Evolutionary conservation across 805 yeast species (phyloP).

Genomic region (Zygoascus biomembranicola): DNA sequence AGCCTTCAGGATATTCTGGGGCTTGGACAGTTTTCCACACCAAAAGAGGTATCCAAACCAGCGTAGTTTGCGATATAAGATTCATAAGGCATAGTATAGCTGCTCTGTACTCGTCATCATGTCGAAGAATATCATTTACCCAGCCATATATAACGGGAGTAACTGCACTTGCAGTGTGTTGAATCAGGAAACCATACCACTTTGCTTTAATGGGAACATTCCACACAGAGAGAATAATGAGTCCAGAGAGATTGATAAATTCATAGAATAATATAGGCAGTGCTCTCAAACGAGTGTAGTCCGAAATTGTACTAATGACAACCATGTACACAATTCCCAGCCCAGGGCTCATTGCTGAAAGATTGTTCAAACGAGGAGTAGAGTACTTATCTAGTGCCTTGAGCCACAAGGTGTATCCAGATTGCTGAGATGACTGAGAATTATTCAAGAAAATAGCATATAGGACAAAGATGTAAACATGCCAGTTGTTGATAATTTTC

Average conservation of each 20-base stretch:
- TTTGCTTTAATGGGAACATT: slow-evolving; percentile 45
- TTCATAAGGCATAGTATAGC: slow-evolving; percentile 42
- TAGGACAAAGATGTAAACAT: slow-evolving; percentile 45
- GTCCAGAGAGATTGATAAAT: slow-evolving; percentile 47
- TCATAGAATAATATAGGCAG: slow-evolving; percentile 41
- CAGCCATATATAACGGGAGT: slow-evolving; percentile 52
- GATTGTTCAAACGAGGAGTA: background rate
- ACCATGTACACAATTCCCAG: slow-evolving; percentile 39
- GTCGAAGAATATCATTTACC: slow-evolving; percentile 48
- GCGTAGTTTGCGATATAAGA: slow-evolving; percentile 42
- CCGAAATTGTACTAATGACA: slow-evolving; percentile 32
- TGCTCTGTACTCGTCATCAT: slow-evolving; percentile 36
- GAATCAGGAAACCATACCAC: slow-evolving; percentile 54
- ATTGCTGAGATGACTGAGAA: slow-evolving; percentile 15
- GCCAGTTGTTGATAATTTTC: slow-evolving; percentile 47
- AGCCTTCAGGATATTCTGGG: slow-evolving; percentile 22
- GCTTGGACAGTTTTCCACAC: slow-evolving; percentile 30
- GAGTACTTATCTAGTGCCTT: background rate
- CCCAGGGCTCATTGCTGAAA: slow-evolving; percentile 42
- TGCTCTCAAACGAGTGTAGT: slow-evolving; percentile 44
- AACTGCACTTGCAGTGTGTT: slow-evolving; percentile 52
- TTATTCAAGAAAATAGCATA: slow-evolving; percentile 43
- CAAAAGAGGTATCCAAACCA: slow-evolving; percentile 41
- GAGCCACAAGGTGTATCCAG: background rate
- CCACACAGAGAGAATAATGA: slow-evolving; percentile 45